Base-by-base conservation (phyloP, 345 rosid genomes). In the Toxicodendron radicans region DNA sequence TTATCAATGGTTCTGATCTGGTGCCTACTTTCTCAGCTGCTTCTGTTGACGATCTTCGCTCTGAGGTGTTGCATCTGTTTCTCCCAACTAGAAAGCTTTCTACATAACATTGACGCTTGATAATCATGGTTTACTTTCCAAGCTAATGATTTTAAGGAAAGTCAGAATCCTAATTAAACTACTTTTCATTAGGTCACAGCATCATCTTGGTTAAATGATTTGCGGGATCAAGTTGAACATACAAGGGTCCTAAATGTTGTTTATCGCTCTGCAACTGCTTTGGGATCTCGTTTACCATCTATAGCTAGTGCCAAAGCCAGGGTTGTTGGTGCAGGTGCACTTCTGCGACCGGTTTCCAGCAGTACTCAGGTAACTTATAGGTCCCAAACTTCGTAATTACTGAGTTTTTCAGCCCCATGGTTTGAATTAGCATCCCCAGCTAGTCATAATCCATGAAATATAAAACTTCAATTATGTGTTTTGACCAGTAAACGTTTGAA, bases 21-120 rank as follows among this genome's bases (percentile, higher is more conserved):
- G 99, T 96, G 73, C 98, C 99, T 63, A 90, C 98, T 66, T 96
- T 92, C 77, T 96, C 99, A 69, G 77, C 98, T 71, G 83, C 93
- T 76, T 91, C 99, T 54, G 77, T 96, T 33, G 99, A 96, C 73
- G 92, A 90, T 85, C 97, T 93, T 73, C 99, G 98, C 71, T 80
- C 86, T 38, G 98, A 96, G 98, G 99, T 92, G 71, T 53, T 74
- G 58, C 61, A 66, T 57, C 61, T 30, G 45, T 73, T 79, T 54
- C 56, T 75, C 79, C 38, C 5, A 3, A 11, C 6, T 41, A 5
- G 41, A 58, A 54, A 32, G 1, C 12, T 21, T 21, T 43, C 32
- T 51, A 10, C 58, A 48, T 33, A 52, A 41, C 24, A 64, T 51
- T 35, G 21, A 8, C 49, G 45, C 32, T 10, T n/a, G 20, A 66